Base-by-base conservation (phyloP, 257 asterid species). In the Penstemon barbatus region DNA sequence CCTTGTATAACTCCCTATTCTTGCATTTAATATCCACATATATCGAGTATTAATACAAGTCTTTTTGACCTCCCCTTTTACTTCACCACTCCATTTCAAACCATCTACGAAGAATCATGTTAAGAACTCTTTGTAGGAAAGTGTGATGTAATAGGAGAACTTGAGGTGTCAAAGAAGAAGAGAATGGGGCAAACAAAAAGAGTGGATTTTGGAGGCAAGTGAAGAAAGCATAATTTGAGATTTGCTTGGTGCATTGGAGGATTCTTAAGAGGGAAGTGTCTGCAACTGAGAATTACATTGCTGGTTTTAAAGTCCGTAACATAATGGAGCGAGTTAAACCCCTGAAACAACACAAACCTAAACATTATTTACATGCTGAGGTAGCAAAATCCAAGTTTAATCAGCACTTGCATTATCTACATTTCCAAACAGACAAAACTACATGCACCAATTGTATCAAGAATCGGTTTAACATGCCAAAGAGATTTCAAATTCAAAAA, bases 11-110 rank as follows among this genome's bases (percentile, higher is more conserved):
- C 33, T 25, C 2, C 33, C 33, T 85, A 19, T 96, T 74, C 80
- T 93, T 93, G 79, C 89, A 75, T 53, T 81, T 94, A 45, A 93
- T 85, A 72, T 90, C 97, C 98, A 93, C 90, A 61, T 80, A 90
- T 55, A 88, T 90, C 7, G 96, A 85, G 75, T 90, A 92, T 2
- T 96, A 93, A 78, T 72, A 79, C 77, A 93, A 75, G 79, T 93
- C 96, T 69, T 90, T 93, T 25, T 42, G n/a, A 66, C 85, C 89
- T 50, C 89, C 94, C 78, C 65, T 84, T 70, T 49, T 79, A 74
- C 90, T 77, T 96, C 98, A 88, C 96, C 96, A 84, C 60, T 85
- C 78, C 87, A 88, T 81, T 66, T 88, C 90, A 71, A 82, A 85
- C 89, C 89, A 93, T 11, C 98, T 96, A 0, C 94, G 91, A 42